Base-by-base conservation (phyloP, 1,139 yeast genomes). In the Wickerhamomyces sp. region DNA sequence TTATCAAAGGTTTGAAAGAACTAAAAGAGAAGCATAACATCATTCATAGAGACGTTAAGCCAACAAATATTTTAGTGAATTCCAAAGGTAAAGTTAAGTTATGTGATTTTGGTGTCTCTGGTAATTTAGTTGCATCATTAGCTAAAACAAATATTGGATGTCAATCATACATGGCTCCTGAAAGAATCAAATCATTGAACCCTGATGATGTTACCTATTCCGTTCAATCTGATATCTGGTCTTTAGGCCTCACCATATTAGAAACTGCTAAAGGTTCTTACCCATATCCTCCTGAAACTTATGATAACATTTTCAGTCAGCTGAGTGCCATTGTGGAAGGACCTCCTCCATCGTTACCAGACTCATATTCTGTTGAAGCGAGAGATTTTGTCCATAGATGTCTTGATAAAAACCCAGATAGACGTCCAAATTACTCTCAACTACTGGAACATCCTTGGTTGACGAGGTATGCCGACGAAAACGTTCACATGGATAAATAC, bases 101-200 rank as follows among this genome's bases (percentile, higher is more conserved):
- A 29, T 89, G 97, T 67, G 99, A 92, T 65, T 92, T 92, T 63
- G 99, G 99, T 33, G 98, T 92, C 18, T 78, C 89, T 42, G 98
- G 98, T 22, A 92, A 92, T 58, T 68, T 92, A 46, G 98, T 92
- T 28, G 97, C 97, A 1, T 88, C 96, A 0, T 73, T 92, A 54
- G 98, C 98, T 9, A 81, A 89, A 55, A 92, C 99, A 1, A 92
- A 92, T 56, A 90, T 92, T 53, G 99, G 99, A 7, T 94, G 98
- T 62, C 98, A 92, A 64, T 86, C 96, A 5, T 92, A 92, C 64
- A 94, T 94, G 98, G 97, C 98, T 0, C 99, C 99, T 1, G 99
- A 92, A 61, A 75, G 99, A 57, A 94, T 92, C 55, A 81, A 84
- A 61, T 73, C 80, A 7, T 45, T 64, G 35, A 65, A 63, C 39